Percentiles rank a stretch among this genome's conserved stretches.
Evolutionary conservation across 768 basidiomycete species (phyloP).

Genomic region (Leccinum fibrillosum): DNA sequence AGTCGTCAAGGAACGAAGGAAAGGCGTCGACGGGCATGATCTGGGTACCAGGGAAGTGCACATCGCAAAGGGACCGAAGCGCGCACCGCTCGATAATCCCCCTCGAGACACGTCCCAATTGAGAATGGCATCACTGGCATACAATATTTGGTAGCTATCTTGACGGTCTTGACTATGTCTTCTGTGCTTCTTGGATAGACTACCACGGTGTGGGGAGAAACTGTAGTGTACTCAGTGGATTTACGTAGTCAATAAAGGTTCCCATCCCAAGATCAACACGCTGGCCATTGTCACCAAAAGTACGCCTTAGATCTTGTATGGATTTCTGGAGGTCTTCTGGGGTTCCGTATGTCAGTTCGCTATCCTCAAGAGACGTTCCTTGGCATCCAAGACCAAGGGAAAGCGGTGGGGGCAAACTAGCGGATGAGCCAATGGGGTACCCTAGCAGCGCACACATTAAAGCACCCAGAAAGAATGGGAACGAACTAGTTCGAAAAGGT

Average conservation of each 20-base stretch:
- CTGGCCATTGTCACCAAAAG: no score
- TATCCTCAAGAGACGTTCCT: no score
- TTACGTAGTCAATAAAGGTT: no score
- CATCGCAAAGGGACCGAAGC: slow-evolving; percentile 16
- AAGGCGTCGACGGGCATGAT: background rate
- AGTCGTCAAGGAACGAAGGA: background rate
- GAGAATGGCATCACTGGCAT: slow-evolving; percentile 80
- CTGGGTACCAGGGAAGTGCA: background rate
- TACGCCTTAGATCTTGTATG: no score
- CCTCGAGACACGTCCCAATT: slow-evolving; percentile 81
- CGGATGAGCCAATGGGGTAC: slow-evolving; percentile 1
- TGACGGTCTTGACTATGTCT: slow-evolving; percentile 78
- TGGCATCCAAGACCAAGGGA: no score
- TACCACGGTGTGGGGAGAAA: slow-evolving; percentile 51
- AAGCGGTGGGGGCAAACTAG: no score
- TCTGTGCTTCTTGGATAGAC: slow-evolving; percentile 69
- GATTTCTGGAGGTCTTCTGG: no score
- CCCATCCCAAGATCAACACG: no score
- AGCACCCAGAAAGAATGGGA: slow-evolving; percentile 15
- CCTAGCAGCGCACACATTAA: slow-evolving; percentile 19
- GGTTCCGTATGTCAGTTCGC: no score
- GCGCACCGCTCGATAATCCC: slow-evolving; percentile 65
- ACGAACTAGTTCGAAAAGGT: background rate
- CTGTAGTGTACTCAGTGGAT: slow-evolving; percentile 20
- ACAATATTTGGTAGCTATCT: slow-evolving; percentile 66